Percentiles rank a stretch among this genome's conserved stretches.
Evolutionary conservation across 371 early-diverging fungal genomes (phyloP).

Genomic region (Mucor circinelloides): DNA sequence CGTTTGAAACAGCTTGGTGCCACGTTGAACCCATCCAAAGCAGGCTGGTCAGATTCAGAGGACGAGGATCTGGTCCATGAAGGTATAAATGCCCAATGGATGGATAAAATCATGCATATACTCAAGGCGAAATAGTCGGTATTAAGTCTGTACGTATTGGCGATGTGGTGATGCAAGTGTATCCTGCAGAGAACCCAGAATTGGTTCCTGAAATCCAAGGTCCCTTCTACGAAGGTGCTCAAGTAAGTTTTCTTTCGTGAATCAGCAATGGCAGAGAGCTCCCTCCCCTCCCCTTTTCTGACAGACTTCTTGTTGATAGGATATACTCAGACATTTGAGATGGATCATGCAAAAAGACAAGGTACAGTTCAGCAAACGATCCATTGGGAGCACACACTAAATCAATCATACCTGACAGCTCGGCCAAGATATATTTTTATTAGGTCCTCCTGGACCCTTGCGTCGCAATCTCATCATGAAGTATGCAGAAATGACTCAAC

Average conservation of each 20-base stretch:
- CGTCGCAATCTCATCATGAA: constrained; percentile 72
- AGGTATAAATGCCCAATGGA: constrained; percentile 17
- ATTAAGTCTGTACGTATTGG: constrained; percentile 60
- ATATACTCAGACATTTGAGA: constrained; percentile 71
- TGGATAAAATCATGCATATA: background rate
- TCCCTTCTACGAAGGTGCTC: constrained; percentile 69
- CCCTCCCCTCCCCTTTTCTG: no score
- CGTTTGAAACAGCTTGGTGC: constrained; percentile 50
- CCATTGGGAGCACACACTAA: background rate
- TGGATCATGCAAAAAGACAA: constrained; percentile 40
- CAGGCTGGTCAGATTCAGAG: constrained; percentile 56
- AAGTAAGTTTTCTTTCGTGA: constrained; percentile 57
- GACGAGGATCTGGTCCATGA: constrained; percentile 47
- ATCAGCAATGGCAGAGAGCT: no score
- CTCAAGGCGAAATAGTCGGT: constrained; percentile 21
- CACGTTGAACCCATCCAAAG: constrained; percentile 32
- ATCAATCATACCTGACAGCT: constrained; percentile 64
- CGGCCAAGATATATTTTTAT: constrained; percentile 84
- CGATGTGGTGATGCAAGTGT: constrained; percentile 64
- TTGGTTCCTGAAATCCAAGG: constrained; percentile 65
- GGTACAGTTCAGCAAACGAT: background rate
- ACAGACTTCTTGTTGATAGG: constrained; percentile 50
- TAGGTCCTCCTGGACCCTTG: constrained; percentile 80
- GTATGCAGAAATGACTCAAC: constrained; percentile 72
- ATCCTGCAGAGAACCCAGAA: constrained; percentile 60